These are phyloP conservation scores for Triticum timopheevii DNA, from an alignment of 176 grass and related monocot genomes.

Conservation along the genomic window DNA sequence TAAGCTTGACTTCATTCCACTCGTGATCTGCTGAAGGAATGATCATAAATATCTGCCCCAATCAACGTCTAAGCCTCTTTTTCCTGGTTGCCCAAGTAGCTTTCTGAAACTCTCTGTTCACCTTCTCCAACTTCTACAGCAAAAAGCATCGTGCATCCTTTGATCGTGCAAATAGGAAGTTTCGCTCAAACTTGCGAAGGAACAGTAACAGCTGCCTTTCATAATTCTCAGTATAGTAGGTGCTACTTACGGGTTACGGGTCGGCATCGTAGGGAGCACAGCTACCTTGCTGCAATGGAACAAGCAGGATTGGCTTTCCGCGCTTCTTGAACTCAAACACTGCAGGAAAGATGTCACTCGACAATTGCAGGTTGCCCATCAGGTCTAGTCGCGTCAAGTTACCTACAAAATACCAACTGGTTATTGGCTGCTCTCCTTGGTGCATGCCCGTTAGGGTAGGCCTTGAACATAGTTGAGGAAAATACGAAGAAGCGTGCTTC, in stretches of 20 bases:
- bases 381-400: constrained; percentile 46
- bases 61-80: neutral
- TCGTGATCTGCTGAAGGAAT: neutral
- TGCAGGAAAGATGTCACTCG: constrained; percentile 10
- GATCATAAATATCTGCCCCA: neutral
- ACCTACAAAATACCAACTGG: constrained; percentile 25
- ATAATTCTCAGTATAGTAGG: neutral
- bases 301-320: constrained; percentile 42
- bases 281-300: constrained; percentile 4
- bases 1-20: neutral
- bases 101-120: neutral
- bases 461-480: neutral
- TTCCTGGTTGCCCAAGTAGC: neutral
- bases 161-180: neutral
- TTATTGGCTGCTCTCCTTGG: neutral
- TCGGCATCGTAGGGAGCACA: constrained; percentile 48
- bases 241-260: constrained; percentile 32
- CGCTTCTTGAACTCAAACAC: constrained; percentile 43
- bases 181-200: neutral
- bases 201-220: too few species aligned
- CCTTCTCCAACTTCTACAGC: neutral
- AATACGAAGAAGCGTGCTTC: neutral
- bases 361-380: constrained; percentile 41
- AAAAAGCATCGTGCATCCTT: neutral
- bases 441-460: neutral